These are phyloP conservation scores for Stromatinia cepivora DNA, from an alignment of 2,329 filamentous ascomycete genomes.

Conservation along the genomic window DNA sequence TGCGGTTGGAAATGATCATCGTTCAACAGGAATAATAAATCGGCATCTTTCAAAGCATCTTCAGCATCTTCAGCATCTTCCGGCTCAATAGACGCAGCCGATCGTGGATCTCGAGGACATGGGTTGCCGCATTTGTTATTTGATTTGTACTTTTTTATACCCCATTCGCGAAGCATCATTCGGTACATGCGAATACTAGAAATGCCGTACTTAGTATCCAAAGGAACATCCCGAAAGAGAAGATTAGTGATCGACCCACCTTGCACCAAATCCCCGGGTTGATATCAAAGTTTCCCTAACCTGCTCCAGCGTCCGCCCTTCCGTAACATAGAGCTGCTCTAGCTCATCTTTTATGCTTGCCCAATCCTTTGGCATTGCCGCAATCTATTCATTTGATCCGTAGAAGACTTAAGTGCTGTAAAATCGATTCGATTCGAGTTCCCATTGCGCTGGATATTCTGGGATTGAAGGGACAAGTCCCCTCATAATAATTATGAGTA, in stretches of 20 bases:
- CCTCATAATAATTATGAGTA: not conserved
- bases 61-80: not conserved
- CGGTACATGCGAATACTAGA: constrained; percentile 27
- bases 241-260: constrained; percentile 22
- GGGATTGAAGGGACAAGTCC: not conserved
- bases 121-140: constrained; percentile 14
- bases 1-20: not conserved
- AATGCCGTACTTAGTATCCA: not conserved
- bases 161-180: constrained; percentile 25
- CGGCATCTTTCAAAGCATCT: not conserved
- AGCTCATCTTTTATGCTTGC: constrained; percentile 27
- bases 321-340: constrained; percentile 28
- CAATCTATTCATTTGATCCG: constrained; percentile 15
- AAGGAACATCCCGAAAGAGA: too few species aligned
- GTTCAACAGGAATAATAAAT: not conserved
- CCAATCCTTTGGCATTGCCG: constrained; percentile 31
- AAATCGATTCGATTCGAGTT: not conserved
- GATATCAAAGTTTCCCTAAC: constrained; percentile 25
- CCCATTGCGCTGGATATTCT: constrained; percentile 7
- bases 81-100: not conserved
- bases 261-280: constrained; percentile 28
- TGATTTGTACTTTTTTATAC: constrained; percentile 25
- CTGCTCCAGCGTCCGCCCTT: constrained; percentile 26
- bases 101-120: constrained; percentile 8
- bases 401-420: not conserved